phyloP scores from a whole-genome alignment of 2,329 filamentous ascomycete species.

The Diaporthe citrichinensis region DNA sequence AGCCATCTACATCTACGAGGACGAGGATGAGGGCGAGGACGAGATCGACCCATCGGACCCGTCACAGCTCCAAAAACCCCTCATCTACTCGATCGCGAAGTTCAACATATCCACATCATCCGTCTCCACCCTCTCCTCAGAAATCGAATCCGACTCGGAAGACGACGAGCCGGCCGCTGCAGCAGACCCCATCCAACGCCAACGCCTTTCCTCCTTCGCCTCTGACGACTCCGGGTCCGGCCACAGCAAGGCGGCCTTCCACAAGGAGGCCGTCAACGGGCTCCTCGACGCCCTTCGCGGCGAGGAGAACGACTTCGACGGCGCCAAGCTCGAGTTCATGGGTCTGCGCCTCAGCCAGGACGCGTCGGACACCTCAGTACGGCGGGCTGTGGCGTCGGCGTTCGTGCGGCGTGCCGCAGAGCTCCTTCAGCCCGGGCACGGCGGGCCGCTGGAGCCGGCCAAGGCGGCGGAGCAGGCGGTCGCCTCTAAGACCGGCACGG shows the following conservation, averaged over 20 bases:
- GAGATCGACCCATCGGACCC: constrained; percentile 61
- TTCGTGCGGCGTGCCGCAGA: constrained; percentile 87
- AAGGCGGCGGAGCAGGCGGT: constrained; percentile 77
- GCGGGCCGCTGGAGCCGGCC: constrained; percentile 66
- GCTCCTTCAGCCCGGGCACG: constrained; percentile 68
- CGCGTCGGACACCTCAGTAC: constrained; percentile 89
- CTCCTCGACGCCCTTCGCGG: constrained; percentile 88
- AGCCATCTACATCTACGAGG: constrained; percentile 60
- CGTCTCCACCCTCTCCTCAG: constrained; percentile 73
- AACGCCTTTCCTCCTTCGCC: constrained; percentile 78
- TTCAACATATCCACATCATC: constrained; percentile 69
- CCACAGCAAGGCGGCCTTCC: constrained; percentile 73
- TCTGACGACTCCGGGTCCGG: constrained; percentile 73
- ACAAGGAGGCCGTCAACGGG: constrained; percentile 87
- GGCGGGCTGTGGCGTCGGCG: constrained; percentile 86
- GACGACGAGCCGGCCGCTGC: constrained; percentile 63
- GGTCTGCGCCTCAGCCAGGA: constrained; percentile 92
- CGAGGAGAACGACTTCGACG: constrained; percentile 84
- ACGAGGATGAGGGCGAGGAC: constrained; percentile 63
- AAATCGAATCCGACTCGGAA: constrained; percentile 73
- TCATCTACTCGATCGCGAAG: constrained; percentile 67
- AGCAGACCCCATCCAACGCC: constrained; percentile 57
- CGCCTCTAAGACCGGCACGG: constrained; percentile 65
- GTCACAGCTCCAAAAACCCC: constrained; percentile 65
- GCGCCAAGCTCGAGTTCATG: constrained; percentile 89